Base-by-base conservation (phyloP, 805 yeast genomes). In the Kodamaea restingae region DNA sequence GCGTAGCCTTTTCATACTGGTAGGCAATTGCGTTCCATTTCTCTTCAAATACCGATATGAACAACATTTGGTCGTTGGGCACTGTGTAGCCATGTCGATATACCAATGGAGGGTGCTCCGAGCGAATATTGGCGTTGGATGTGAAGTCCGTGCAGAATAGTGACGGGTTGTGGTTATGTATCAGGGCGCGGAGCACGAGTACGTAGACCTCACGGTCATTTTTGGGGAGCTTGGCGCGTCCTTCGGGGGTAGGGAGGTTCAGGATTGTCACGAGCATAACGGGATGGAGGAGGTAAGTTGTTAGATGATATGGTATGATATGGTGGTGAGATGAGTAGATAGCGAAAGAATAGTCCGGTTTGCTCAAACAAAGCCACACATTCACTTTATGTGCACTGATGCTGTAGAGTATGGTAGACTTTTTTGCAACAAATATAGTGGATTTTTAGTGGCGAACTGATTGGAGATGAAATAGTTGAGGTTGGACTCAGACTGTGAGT, bases 111-210 rank as follows among this genome's bases (percentile, higher is more conserved):
- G 38, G 38, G 24, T 35, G 26, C 28, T 25, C 22, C 9, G 32
- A 27, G 7, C 4, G 11, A 1, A 35, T 18, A 15, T 20, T 27
- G 10, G 26, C 33, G 26, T 35, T 35, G 18, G 28, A 28, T 7
- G 38, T 35, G 38, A 35, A 28, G 20, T 35, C 38, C n/a, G 38
- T 35, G n/a, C 27, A 30, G 12, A 35, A 35, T 15, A 35, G 18
- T 7, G 33, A 28, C 3, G 38, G 38, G 18, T 18, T 20, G 7
- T 18, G 38, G 32, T 35, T 18, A 11, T 26, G 24, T 8, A 18
- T 18, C 38, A 20, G 33, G 8, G 30, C 11, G 4, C 21, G 22
- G 27, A 35, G 33, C 22, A 26, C 18, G 6, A 35, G 32, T 3
- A 21, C 32, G 27, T 35, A 21, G 15, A 35, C 7, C 7, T 22